A percentile compares a stretch with the other conserved stretches of the same genome.
phyloP scores from a whole-genome alignment of 164 flowering plant species.

The Vitis cinerea region DNA sequence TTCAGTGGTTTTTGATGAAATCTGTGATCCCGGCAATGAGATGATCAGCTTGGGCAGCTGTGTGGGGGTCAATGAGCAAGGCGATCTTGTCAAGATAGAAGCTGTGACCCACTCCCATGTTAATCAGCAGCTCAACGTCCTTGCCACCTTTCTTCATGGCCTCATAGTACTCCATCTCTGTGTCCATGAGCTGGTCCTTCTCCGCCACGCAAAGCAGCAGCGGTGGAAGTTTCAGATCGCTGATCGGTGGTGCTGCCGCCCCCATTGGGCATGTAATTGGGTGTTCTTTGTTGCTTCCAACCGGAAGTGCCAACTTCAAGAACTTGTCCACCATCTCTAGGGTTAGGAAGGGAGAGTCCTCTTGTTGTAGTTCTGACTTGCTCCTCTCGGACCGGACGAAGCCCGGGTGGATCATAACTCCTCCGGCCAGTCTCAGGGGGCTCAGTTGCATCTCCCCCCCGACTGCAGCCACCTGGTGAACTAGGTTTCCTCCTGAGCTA shows the following conservation, averaged over 20 bases:
- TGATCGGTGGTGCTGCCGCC: constrained; percentile 39
- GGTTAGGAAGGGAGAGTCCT: constrained; percentile 62
- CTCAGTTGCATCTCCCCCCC: constrained; percentile 31
- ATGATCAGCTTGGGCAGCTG: constrained; percentile 31
- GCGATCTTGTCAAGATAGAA: constrained; percentile 74
- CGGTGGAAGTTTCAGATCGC: constrained; percentile 48
- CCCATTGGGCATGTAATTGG: constrained; percentile 90
- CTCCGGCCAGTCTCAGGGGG: constrained; percentile 51
- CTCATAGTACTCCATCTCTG: constrained; percentile 71
- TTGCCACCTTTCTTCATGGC: constrained; percentile 64
- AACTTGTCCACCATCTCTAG: constrained; percentile 80
- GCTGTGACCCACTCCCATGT: constrained; percentile 56
- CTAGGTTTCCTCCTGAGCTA: constrained; percentile 82
- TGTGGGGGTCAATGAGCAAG: constrained; percentile 53
- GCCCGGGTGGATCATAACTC: constrained; percentile 70
- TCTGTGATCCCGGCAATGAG: constrained; percentile 43
- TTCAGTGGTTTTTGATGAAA: constrained; percentile 43
- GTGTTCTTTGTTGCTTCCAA: constrained; percentile 63
- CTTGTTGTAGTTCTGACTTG: constrained; percentile 55
- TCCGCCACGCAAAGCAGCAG: constrained; percentile 60
- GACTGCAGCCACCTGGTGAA: constrained; percentile 63
- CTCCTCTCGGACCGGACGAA: constrained; percentile 51
- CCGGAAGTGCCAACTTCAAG: constrained; percentile 55
- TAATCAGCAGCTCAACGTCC: constrained; percentile 54
- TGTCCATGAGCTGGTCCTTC: constrained; percentile 56